Evolutionary conservation across 768 basidiomycete species (phyloP).

Genomic region (Auriscalpium vulgare): DNA sequence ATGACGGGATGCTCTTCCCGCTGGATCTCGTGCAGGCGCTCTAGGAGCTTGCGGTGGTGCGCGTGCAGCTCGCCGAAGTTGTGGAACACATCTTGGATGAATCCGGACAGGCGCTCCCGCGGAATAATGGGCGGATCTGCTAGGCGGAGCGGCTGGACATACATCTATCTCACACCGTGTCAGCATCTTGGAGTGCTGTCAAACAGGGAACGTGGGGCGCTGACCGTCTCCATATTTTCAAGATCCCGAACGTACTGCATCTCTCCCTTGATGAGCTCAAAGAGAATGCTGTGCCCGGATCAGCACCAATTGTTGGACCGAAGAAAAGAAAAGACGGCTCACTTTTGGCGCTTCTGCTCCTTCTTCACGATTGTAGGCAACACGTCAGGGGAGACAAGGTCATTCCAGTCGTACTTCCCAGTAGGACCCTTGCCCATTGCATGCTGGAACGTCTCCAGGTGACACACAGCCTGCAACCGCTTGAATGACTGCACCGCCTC

Average conservation of each 20-base stretch:
- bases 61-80: slow-evolving; percentile 72
- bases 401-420: slow-evolving; percentile 86
- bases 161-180: slow-evolving; percentile 46
- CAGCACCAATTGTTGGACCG: background rate
- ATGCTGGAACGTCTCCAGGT: slow-evolving; percentile 83
- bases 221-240: slow-evolving; percentile 72
- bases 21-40: slow-evolving; percentile 80
- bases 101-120: slow-evolving; percentile 58
- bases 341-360: slow-evolving; percentile 82
- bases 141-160: slow-evolving; percentile 63
- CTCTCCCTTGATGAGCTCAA: slow-evolving; percentile 91
- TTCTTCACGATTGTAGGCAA: slow-evolving; percentile 56
- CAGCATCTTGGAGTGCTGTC: no score
- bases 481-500: slow-evolving; percentile 82
- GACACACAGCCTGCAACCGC: slow-evolving; percentile 71
- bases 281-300: slow-evolving; percentile 58
- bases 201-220: slow-evolving; percentile 12
- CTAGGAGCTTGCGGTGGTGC: slow-evolving; percentile 70
- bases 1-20: slow-evolving; percentile 81
- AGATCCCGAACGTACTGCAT: slow-evolving; percentile 93
- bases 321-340: slow-evolving; percentile 22
- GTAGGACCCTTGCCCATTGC: slow-evolving; percentile 79
- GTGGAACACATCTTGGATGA: slow-evolving; percentile 84
- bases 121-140: slow-evolving; percentile 75
- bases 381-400: slow-evolving; percentile 66